Conservation (phyloP, 176 grass and related monocot genomes). For the Raddia distichophylla region DNA sequence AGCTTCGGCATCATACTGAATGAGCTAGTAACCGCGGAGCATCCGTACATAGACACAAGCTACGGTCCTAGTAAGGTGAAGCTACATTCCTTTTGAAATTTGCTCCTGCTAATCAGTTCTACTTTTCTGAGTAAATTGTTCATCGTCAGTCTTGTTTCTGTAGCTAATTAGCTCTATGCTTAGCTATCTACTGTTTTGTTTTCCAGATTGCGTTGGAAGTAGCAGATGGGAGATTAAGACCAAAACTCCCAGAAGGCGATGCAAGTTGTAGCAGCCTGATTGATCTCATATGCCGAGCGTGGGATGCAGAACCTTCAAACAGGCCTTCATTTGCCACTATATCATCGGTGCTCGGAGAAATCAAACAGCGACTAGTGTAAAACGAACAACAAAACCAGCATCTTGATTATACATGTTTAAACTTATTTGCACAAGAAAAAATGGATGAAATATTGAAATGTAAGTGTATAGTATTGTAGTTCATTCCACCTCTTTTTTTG, state of each 20-base stretch:
- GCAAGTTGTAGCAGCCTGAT: constrained; percentile 21
- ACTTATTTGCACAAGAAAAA: not conserved
- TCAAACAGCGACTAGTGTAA: constrained; percentile 26
- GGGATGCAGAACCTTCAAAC: constrained; percentile 48
- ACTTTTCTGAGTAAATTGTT: too few species aligned
- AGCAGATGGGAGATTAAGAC: constrained; percentile 54
- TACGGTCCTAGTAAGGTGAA: constrained; percentile 57
- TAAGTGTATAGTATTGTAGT: not conserved
- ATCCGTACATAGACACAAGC: constrained; percentile 54
- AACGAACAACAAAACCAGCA: not conserved
- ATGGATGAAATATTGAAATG: not conserved
- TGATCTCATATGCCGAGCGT: constrained; percentile 47
- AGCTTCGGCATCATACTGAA: constrained; percentile 68
- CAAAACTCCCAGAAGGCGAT: constrained; percentile 32
- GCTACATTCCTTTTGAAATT: not conserved
- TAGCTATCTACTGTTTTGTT: not conserved
- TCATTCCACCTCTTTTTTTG: not conserved
- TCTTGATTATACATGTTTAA: not conserved
- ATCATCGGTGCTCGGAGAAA: constrained; percentile 34
- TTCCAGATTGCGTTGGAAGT: constrained; percentile 65
- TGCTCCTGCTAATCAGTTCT: not conserved
- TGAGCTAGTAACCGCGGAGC: constrained; percentile 60
- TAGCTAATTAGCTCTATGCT: too few species aligned
- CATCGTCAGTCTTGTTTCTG: too few species aligned
- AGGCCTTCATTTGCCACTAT: constrained; percentile 53